Base-by-base conservation (phyloP, 495 filamentous ascomycete species). In the Podospora sp. region DNA sequence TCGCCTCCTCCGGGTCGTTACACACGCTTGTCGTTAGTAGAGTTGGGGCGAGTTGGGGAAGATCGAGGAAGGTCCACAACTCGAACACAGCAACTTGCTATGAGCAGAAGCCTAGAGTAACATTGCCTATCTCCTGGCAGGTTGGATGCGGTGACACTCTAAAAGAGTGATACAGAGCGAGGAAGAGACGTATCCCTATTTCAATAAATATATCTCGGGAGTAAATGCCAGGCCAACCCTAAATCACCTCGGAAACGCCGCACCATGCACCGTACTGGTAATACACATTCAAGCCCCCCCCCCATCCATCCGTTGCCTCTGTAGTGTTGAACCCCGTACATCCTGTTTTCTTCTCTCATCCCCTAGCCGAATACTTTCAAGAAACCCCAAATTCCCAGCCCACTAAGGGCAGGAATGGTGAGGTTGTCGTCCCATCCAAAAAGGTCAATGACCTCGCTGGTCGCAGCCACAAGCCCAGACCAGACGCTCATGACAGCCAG, bases 351-450 rank as follows among this genome's bases (percentile, higher is more conserved):
- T 20, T 16, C 40, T 21, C 25, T 20, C 5, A 21, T 21, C 63
- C 53, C 56, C 70, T 82, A 90, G 29, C 92, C 91, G 84, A 98
- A 97, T 51, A 94, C 74, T 81, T 94, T 97, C 74, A 98, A 81
- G 76, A 99, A 96, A 0, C 91, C 92, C 91, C 91, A 97, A 58
- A 99, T 88, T 9, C 95, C 94, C 18, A 96, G 75, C 16, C 93
- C 92, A 75, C 92, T 97, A 60, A 99, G 79, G 49, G 96, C 88
- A 14, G 95, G 95, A 77, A 99, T 99, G 40, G 94, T 97, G 66
- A 98, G 81, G 79, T 99, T 99, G 81, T 99, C 95, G 75, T 99
- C 95, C 91, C 91, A 92, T 27, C 92, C 90, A 75, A 91, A 97
- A 0, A 97, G 70, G 80, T 98, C 93, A 62, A 96, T 83, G 29